These are phyloP conservation scores for Rhizophlyctis rosea DNA, from an alignment of 192 early-diverging fungal genomes.

Conservation along the genomic window DNA sequence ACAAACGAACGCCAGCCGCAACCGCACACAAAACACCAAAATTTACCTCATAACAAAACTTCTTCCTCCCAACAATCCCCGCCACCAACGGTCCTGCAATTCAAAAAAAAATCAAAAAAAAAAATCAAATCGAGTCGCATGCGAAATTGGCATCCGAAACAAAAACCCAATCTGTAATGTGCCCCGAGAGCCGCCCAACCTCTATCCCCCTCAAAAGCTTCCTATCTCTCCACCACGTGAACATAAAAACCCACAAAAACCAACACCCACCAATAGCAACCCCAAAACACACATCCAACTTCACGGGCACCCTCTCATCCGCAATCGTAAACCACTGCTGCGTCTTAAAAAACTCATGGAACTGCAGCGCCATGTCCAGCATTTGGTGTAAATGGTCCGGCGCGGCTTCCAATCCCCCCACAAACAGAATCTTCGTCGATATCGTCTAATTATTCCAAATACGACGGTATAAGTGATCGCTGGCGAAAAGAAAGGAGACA, in stretches of 20 bases:
- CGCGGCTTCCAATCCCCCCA: conserved; percentile 36
- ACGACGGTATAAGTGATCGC: no score
- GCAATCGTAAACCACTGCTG: conserved; percentile 23
- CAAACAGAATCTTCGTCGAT: conserved; percentile 44
- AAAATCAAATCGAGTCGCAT: no score
- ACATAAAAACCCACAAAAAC: neutral
- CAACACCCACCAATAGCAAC: conserved; percentile 31
- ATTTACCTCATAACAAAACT: conserved; percentile 47
- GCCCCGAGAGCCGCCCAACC: no score
- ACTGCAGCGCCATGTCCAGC: conserved; percentile 39
- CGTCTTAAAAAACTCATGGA: conserved; percentile 23
- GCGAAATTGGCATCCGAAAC: no score
- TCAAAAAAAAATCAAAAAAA: no score
- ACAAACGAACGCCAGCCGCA: no score
- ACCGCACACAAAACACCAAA: no score
- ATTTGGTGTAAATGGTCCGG: conserved; percentile 28
- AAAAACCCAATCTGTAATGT: no score
- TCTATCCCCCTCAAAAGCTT: no score
- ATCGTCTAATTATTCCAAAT: conserved; percentile 43
- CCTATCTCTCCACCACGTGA: neutral
- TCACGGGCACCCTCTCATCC: conserved; percentile 15
- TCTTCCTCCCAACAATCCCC: conserved; percentile 48
- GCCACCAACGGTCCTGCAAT: conserved; percentile 47
- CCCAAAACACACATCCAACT: conserved; percentile 41
- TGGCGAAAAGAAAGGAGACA: no score